Conservation (phyloP, 306 rosid genomes). For the Echinosophora koreensis region DNA sequence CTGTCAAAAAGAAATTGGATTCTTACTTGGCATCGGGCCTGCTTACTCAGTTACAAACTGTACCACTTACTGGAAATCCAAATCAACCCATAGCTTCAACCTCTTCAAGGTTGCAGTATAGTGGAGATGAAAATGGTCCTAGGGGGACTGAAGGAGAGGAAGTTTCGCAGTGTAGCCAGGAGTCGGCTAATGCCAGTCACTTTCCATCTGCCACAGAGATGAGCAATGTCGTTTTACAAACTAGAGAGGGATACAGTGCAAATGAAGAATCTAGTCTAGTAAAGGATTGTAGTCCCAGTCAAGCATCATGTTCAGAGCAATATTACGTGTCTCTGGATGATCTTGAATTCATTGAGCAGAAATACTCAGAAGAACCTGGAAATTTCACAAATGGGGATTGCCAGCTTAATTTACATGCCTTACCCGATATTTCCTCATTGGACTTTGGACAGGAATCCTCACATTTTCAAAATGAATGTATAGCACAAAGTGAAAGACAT, state of each 20-base stretch:
- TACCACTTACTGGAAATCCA: conserved; percentile 66
- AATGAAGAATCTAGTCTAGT: conserved; percentile 61
- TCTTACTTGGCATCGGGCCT: conserved; percentile 95
- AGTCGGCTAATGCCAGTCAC: conserved; percentile 63
- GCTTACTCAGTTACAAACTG: conserved; percentile 68
- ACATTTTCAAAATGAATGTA: conserved; percentile 62
- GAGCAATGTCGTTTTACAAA: conserved; percentile 54
- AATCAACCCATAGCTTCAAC: conserved; percentile 65
- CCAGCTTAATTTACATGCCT: conserved; percentile 58
- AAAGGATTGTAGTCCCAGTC: conserved; percentile 64
- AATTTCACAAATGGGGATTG: conserved; percentile 56
- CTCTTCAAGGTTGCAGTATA: conserved; percentile 71
- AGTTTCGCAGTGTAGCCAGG: conserved; percentile 90
- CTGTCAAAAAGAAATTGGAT: conserved; percentile 97
- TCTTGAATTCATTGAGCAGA: conserved; percentile 64
- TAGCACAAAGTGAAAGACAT: conserved; percentile 56
- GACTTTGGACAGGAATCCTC: conserved; percentile 66
- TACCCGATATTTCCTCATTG: conserved; percentile 64
- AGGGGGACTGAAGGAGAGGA: conserved; percentile 78
- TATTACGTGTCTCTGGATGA: conserved; percentile 75
- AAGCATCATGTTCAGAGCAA: conserved; percentile 74
- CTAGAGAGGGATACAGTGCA: conserved; percentile 60
- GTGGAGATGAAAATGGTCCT: conserved; percentile 74
- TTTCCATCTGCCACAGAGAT: conserved; percentile 58
- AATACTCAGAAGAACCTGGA: conserved; percentile 62